Evolutionary conservation across 2,329 filamentous ascomycete genomes (phyloP).

Genomic region (Hymenoscyphus scutula): DNA sequence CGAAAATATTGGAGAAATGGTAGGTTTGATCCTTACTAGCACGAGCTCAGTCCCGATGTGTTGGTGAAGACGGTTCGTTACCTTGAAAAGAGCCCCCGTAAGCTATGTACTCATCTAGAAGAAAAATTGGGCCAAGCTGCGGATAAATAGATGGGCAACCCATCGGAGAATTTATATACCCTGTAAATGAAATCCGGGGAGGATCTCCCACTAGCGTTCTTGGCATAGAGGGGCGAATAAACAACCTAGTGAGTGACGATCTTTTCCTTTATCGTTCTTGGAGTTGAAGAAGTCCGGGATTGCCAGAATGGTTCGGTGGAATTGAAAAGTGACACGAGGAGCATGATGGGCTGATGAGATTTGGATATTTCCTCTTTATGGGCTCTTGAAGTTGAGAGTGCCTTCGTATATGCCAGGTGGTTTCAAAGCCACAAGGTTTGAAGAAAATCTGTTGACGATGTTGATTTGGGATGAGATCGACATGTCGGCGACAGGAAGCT

Average conservation of each 20-base stretch:
- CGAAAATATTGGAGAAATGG: background rate
- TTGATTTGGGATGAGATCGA: too few species aligned
- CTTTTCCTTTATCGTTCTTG: background rate
- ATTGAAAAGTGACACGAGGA: background rate
- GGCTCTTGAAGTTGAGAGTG: background rate
- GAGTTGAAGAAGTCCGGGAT: background rate
- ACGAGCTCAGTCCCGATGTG: background rate
- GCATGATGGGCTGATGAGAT: background rate
- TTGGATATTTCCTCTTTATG: background rate
- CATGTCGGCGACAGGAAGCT: too few species aligned
- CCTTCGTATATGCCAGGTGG: background rate
- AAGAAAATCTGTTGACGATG: background rate
- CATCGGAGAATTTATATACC: background rate
- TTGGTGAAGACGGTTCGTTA: background rate
- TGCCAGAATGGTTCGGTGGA: background rate
- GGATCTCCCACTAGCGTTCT: background rate
- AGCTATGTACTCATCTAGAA: background rate
- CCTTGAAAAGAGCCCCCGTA: background rate
- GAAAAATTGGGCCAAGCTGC: background rate
- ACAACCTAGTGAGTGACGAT: background rate
- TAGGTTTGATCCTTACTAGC: too few species aligned
- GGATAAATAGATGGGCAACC: background rate
- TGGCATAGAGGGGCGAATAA: background rate
- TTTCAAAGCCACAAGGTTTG: background rate
- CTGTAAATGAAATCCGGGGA: background rate